Percentiles rank a stretch among this genome's conserved stretches.
Conservation (phyloP, 228 moss, liverwort and hornwort genomes). For the Sphagnum magellanicum region DNA sequence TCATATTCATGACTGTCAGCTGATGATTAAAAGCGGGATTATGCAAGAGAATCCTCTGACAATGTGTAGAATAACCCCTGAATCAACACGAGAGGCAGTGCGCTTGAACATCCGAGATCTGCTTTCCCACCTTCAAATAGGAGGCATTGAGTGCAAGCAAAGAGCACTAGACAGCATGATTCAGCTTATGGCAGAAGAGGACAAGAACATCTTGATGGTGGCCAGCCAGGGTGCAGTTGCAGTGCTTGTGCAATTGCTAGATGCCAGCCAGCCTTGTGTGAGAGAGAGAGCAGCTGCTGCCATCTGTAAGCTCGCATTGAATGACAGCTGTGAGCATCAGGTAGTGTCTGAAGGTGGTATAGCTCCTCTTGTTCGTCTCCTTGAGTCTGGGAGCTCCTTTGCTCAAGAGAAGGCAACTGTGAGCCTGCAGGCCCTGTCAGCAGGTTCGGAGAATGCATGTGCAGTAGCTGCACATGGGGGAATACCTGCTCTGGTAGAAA, state of each 20-base stretch:
- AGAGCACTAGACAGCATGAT: slow-evolving; percentile 70
- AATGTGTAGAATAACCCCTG: slow-evolving; percentile 63
- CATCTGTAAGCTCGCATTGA: slow-evolving; percentile 74
- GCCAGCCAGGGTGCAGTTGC: slow-evolving; percentile 85
- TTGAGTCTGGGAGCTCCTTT: slow-evolving; percentile 75
- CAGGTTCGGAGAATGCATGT: slow-evolving; percentile 68
- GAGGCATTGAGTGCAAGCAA: slow-evolving; percentile 79
- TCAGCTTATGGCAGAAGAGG: slow-evolving; percentile 77
- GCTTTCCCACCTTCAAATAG: slow-evolving; percentile 84
- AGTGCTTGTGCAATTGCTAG: slow-evolving; percentile 73
- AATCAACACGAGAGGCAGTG: slow-evolving; percentile 73
- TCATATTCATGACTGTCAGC: slow-evolving; percentile 85
- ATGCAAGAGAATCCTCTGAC: slow-evolving; percentile 81
- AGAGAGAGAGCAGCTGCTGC: slow-evolving; percentile 80
- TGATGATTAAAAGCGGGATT: slow-evolving; percentile 89
- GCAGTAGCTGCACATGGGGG: slow-evolving; percentile 81
- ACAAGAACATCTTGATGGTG: slow-evolving; percentile 81
- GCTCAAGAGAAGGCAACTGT: slow-evolving; percentile 90
- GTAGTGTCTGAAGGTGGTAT: slow-evolving; percentile 86
- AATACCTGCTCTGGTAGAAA: slow-evolving; percentile 67
- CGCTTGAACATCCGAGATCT: slow-evolving; percentile 82
- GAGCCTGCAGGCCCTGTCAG: slow-evolving; percentile 65
- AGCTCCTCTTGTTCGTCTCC: slow-evolving; percentile 70
- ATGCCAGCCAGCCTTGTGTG: slow-evolving; percentile 62
- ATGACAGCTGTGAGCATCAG: slow-evolving; percentile 88